Evolutionary conservation across 2,329 filamentous ascomycete species (phyloP).

Genomic region (Fusarium sp.): DNA sequence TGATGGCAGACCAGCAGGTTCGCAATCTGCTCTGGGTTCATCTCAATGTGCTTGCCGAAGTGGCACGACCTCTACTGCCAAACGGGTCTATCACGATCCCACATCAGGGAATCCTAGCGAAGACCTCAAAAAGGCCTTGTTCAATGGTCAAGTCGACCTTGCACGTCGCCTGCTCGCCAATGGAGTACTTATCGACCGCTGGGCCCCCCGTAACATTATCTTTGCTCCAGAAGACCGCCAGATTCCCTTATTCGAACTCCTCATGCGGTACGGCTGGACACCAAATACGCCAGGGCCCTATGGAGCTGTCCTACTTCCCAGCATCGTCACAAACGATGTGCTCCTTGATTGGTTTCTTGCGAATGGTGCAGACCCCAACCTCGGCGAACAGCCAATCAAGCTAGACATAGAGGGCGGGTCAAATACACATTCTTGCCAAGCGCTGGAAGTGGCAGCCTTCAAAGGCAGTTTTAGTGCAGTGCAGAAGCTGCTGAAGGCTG

Average conservation of each 20-base stretch:
- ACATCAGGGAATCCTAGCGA: no score
- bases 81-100: no score
- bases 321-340: constrained; percentile 13
- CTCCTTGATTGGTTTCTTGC: constrained; percentile 44
- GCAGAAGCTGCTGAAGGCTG: constrained; percentile 31
- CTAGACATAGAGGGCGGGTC: constrained; percentile 28
- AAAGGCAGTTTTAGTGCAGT: constrained; percentile 14
- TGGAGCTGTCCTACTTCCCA: constrained; percentile 29
- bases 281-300: constrained; percentile 31
- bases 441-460: constrained; percentile 30
- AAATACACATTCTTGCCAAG: constrained; percentile 26
- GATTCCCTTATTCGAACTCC: constrained; percentile 29
- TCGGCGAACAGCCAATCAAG: constrained; percentile 28
- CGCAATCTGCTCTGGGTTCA: background rate
- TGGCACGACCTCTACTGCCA: constrained; percentile 1
- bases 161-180: constrained; percentile 16
- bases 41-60: constrained; percentile 33
- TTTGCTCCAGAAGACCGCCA: constrained; percentile 9
- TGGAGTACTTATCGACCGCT: constrained; percentile 32
- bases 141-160: constrained; percentile 25
- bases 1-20: background rate
- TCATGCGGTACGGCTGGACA: constrained; percentile 32
- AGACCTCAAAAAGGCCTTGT: background rate
- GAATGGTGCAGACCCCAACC: constrained; percentile 40
- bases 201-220: constrained; percentile 18